Evolutionary conservation across 2,329 filamentous ascomycete species (phyloP), one percentile per base, ranked within the genome.

Genomic region (Teratosphaeria gauchensis): DNA sequence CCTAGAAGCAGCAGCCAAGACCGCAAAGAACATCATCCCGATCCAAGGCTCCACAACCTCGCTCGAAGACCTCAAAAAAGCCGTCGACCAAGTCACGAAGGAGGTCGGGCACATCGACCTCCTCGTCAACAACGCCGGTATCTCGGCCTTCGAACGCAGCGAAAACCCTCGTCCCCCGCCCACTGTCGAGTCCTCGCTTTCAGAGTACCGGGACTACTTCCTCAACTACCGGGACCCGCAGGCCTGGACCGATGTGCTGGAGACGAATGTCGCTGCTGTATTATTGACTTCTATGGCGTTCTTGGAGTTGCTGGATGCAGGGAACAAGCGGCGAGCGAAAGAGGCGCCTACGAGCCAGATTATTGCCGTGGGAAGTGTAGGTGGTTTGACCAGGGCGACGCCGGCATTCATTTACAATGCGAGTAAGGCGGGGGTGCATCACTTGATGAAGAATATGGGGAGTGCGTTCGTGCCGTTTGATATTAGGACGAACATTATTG

Each of bases 31-130:
- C 51, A 69, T 80, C 57, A 68, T 71, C 32, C 72, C 77, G 1
- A 69, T 80, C 48, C 66, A 74, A 58, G 75, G 74, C 63, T 75
- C 78, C 58, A 74, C 79, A 1, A 75, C 74, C 4, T 72, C 73
- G 21, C 74, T 73, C 28, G 62, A 68, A 0, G 77, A 76, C 14
- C 66, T 80, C 32, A 66, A 72, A 19, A 63, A 64, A 4, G 76
- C 74, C 3, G 78, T 75, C 12, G 68, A 72, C n/a, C 68, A 68
- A 1, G 74, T 82, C 51, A 69, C 73, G 5, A 61, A 68, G 7
- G 75, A 80, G 30, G 66, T 66, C 2, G 76, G 75, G 51, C 74
- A 79, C 62, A 75, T 82, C 58, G 79, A 83, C 64, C 73, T 82
- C 28, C 70, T 82, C 0, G 73, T 82, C 65, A 64, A 63, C 53